Conservation (phyloP, 2,329 filamentous ascomycete genomes). For the Aureobasidium melanogenum region DNA sequence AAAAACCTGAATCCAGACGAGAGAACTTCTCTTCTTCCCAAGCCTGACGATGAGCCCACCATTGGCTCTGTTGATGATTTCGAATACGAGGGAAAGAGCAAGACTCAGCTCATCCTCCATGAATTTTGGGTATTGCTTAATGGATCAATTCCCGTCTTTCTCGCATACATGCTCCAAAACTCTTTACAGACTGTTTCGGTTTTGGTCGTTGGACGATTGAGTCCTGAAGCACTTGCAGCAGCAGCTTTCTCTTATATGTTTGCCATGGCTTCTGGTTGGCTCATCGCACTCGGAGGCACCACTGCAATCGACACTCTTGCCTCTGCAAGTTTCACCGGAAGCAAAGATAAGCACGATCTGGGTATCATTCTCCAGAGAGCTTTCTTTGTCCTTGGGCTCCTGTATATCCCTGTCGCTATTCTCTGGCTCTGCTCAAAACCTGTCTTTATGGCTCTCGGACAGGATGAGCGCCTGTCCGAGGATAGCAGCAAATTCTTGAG, state of each 20-base stretch:
- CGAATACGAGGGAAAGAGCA: constrained; percentile 27
- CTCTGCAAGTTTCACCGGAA: constrained; percentile 73
- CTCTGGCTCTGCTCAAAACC: constrained; percentile 69
- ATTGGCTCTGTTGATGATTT: constrained; percentile 30
- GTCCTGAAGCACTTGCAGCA: constrained; percentile 69
- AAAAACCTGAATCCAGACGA: constrained; percentile 27
- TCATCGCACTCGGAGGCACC: constrained; percentile 76
- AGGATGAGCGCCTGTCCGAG: constrained; percentile 66
- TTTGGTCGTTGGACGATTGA: constrained; percentile 69
- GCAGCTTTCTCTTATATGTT: constrained; percentile 92
- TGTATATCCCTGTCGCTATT: constrained; percentile 64
- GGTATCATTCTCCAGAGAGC: constrained; percentile 71
- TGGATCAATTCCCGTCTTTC: constrained; percentile 65
- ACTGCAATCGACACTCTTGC: constrained; percentile 81
- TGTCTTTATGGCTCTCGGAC: constrained; percentile 64
- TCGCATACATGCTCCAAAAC: constrained; percentile 80
- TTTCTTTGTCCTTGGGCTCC: constrained; percentile 59
- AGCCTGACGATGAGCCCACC: constrained; percentile 24
- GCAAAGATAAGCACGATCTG: constrained; percentile 67
- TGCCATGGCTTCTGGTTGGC: constrained; percentile 79
- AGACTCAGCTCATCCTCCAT: constrained; percentile 32
- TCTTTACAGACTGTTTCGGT: constrained; percentile 77
- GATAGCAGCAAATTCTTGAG: constrained; percentile 66
- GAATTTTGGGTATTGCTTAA: constrained; percentile 63
- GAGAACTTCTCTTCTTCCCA: constrained; percentile 34